Conservation (phyloP, 164 flowering plant species). For the Piper betle region DNA sequence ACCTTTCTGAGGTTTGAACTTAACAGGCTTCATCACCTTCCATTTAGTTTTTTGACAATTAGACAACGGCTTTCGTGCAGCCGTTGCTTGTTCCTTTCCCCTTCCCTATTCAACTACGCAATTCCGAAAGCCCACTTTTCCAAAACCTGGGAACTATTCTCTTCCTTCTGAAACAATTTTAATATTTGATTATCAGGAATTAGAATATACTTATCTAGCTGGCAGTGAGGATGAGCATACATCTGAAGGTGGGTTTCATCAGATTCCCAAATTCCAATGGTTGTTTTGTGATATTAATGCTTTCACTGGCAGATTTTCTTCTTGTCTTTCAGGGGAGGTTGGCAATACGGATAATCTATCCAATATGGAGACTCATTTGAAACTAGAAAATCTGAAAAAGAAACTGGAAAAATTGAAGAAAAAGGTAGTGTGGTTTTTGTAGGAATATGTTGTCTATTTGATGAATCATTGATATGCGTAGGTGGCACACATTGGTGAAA, state of each 20-base stretch:
- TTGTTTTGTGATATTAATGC: constrained; percentile 1
- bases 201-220: constrained; percentile 15
- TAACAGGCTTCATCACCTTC: background rate
- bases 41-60: too few species aligned
- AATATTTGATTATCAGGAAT: constrained; percentile 26
- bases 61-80: too few species aligned
- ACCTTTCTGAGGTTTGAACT: constrained; percentile 66
- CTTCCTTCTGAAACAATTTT: background rate
- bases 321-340: constrained; percentile 31
- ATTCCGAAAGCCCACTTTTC: too few species aligned
- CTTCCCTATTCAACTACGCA: constrained; percentile 3
- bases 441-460: background rate
- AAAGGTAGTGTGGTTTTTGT: too few species aligned
- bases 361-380: constrained; percentile 27
- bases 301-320: constrained; percentile 3
- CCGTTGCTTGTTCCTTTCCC: too few species aligned
- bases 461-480: background rate
- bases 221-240: constrained; percentile 21
- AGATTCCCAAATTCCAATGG: background rate
- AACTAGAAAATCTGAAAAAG: constrained; percentile 41
- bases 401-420: constrained; percentile 36
- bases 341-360: too few species aligned
- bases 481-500: background rate
- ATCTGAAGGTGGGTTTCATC: constrained; percentile 26
- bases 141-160: background rate